Evolutionary conservation across 352 stramenopile genomes (phyloP), one percentile per base, ranked within the genome.

Genomic region (Blastocystis sp.): DNA sequence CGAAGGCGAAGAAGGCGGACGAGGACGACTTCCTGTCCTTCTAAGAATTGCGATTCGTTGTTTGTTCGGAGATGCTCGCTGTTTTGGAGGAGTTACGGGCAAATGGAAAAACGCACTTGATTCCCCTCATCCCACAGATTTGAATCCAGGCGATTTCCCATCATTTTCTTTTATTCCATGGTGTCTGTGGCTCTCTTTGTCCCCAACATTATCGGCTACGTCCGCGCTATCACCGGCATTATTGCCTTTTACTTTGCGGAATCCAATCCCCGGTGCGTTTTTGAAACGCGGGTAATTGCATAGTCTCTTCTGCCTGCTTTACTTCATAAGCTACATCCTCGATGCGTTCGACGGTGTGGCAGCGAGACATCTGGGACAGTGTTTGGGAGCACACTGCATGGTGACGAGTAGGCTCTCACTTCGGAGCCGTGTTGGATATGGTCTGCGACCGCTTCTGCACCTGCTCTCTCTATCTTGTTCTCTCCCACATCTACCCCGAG

Each of bases 241-340:
- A 17, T 34, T 79, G n/a, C 56, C 9, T 88, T 88, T 67, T 78
- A 76, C 48, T 88, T 79, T 66, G 67, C 62, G 9, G 67, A 76
- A 52, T 62, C 78, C 11, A 76, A 88, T 88, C 78, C 78, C 4
- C 62, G 14, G 67, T 88, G 17, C 3, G 17, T 17, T 28, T 45
- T n/a, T 34, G 11, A 53, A 53, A 23, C n/a, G 7, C 21, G 5
- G 66, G 28, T 4, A 69, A 14, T 69, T 70, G 4, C 40, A 17
- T 69, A 84, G 74, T 84, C 14, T 67, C 7, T 88, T 76, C 38
- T 77, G 59, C n/a, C 28, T 52, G 11, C 59, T 88, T 21, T 88
- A 88, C 43, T 88, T 88, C 66, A 52, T 88, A 17, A 88, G 78
- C 61, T 88, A 88, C 45, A 76, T 88, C 66, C 21, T 79, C n/a